Base-by-base conservation (phyloP, 148 eudicot species). In the Polygonum aviculare region DNA sequence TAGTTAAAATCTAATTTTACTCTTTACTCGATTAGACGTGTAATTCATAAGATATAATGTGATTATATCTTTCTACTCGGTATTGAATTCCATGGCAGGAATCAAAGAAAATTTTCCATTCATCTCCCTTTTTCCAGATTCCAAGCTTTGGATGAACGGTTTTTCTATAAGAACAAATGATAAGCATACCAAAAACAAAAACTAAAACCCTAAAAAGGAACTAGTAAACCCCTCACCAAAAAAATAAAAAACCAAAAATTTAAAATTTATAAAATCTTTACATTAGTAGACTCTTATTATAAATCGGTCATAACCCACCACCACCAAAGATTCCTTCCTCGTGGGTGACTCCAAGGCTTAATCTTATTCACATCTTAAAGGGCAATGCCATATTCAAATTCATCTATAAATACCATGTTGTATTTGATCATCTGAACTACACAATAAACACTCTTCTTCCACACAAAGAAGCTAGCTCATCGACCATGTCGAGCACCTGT, bases 391-490 rank as follows among this genome's bases (percentile, higher is more conserved):
- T n/a, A 11, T 48, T 12, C 73, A 70, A 19, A 45, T 31, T 51
- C 75, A 9, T 78, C 86, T 83, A 83, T 83, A 81, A 81, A 86
- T 83, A 79, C 63, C 75, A 41, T 11, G 11, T 39, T 10, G 3
- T n/a, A n/a, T 4, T 38, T 73, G 60, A 4, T 36, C 7, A 31
- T 39, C 52, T 57, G 55, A 54, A 12, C 1, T 5, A 78, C 18
- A n/a, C n/a, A n/a, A 78, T 0, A 41, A 73, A 14, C 75, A 44
- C 19, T 12, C 44, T 16, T 57, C 26, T 57, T 19, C 31, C 6
- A 55, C 62, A 67, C 9, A 39, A 18, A 69, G 41, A 33, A 69
- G 15, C 40, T 39, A 63, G 38, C 74, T 65, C 59, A 69, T 65
- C 59, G 16, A 77, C 74, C 59, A 77, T 77, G 79, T 67, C 79